Evolutionary conservation across 805 yeast genomes (phyloP), one percentile per base, ranked within the genome.

Genomic region (Pichia thaimueangensis): DNA sequence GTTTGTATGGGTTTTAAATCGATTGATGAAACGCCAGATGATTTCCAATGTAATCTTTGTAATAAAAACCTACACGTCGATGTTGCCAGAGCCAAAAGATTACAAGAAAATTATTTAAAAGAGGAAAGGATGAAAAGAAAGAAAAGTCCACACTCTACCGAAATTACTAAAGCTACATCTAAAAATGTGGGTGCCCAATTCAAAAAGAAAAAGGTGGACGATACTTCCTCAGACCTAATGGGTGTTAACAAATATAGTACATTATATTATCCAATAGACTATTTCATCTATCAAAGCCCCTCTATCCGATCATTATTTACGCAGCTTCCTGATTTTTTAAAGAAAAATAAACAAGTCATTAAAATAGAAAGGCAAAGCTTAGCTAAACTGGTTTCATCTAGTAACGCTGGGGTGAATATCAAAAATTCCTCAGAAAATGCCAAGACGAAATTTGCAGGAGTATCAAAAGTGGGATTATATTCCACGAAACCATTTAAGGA

Each of bases 1-100:
- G 70, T 76, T n/a, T 89, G 97, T 62, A 86, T 87, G 76, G 83
- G 82, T 7, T 86, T 85, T 44, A 69, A 69, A 35, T 75, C 80
- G 35, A 77, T 75, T 45, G 82, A 76, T 30, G 80, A 83, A 38
- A 94, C 80, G 0, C 96, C 96, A 0, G 96, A 87, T 43, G 78
- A 77, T 41, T 89, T 84, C 57, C 67, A 76, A 23, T 89, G 97
- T 57, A 85, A 84, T 56, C 70, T 70, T 36, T 89, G 97, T 64
- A 82, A 81, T 43, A 58, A 64, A 35, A 43, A 49, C 20, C 65
- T 68, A 43, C 60, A 63, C 37, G 67, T 77, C 31, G 69, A 74
- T 48, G 60, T 73, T 0, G 60, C 57, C 17, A 51, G 47, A 28
- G 68, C 68, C 3, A 57, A 56, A 37, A 52, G 51, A 37, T 39